A percentile compares a stretch with the other conserved stretches of the same genome.
Conservation (phyloP, 768 basidiomycete genomes). For the Podaxis sp. region DNA sequence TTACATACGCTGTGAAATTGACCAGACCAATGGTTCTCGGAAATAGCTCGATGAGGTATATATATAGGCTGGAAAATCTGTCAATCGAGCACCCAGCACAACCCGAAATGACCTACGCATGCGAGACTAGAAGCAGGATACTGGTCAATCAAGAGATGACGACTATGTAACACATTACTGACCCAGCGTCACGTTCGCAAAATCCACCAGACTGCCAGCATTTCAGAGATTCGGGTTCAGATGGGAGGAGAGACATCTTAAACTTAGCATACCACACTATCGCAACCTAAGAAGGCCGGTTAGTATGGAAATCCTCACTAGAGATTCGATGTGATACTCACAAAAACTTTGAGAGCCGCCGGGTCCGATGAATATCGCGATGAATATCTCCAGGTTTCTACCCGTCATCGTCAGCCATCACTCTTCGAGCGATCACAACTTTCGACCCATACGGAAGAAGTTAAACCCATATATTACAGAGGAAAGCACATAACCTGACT, state of each 20-base stretch:
- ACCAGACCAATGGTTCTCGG: slow-evolving; percentile 22
- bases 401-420: background rate
- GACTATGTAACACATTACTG: background rate
- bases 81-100: background rate
- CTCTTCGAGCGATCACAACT: background rate
- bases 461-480: slow-evolving; percentile 29
- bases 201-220: background rate
- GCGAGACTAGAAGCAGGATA: slow-evolving; percentile 14
- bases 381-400: slow-evolving; percentile 30
- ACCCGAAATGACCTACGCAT: slow-evolving; percentile 15
- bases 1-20: slow-evolving; percentile 21
- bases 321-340: slow-evolving; percentile 11
- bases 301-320: background rate
- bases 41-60: slow-evolving; percentile 25
- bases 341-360: slow-evolving; percentile 19
- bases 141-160: background rate
- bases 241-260: background rate
- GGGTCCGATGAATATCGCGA: slow-evolving; percentile 21
- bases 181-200: background rate
- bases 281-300: slow-evolving; percentile 13
- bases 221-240: background rate
- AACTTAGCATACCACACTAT: slow-evolving; percentile 16
- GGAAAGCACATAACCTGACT: slow-evolving; percentile 25
- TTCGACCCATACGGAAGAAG: slow-evolving; percentile 26
- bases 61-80: slow-evolving; percentile 21